Percentiles rank a stretch among this genome's conserved stretches.
Conservation (phyloP, 257 asterid species). For the Scutellaria galericulata region DNA sequence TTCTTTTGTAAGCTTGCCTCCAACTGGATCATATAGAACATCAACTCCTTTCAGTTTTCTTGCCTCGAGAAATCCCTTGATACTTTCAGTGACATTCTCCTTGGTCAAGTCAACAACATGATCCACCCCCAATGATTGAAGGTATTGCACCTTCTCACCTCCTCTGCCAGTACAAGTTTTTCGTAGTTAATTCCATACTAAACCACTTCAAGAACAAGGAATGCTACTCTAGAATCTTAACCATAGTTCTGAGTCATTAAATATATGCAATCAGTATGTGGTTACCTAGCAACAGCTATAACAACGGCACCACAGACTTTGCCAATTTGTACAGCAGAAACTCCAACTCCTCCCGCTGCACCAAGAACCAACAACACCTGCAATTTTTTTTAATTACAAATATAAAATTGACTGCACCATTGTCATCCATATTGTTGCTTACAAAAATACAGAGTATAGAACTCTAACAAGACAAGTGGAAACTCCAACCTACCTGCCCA, state of each 20-base stretch:
- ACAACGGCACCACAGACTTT: conserved; percentile 84
- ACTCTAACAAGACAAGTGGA: neutral
- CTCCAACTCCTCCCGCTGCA: conserved; percentile 99
- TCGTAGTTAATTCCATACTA: conserved; percentile 1
- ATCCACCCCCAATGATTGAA: conserved; percentile 83
- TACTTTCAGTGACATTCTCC: conserved; percentile 68
- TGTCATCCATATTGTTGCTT: neutral
- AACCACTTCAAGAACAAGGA: neutral
- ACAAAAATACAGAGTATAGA: conserved; percentile 3
- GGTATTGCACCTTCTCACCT: conserved; percentile 71
- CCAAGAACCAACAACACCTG: conserved; percentile 97
- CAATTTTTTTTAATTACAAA: conserved; percentile 12
- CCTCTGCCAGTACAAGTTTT: conserved; percentile 57
- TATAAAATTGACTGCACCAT: neutral
- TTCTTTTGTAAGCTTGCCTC: conserved; percentile 89
- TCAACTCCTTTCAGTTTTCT: conserved; percentile 89
- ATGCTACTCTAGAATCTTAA: conserved; percentile 19
- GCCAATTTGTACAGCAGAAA: conserved; percentile 95
- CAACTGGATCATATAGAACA: conserved; percentile 96
- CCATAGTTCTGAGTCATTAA: conserved; percentile 5
- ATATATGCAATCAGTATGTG: neutral
- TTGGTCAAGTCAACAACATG: conserved; percentile 81
- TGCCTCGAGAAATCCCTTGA: conserved; percentile 72
- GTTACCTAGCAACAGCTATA: conserved; percentile 92
- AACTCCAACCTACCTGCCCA: conserved; percentile 57